Conservation (phyloP, 225 moss, liverwort and hornwort species). For the Physcomitrellopsis africana region DNA sequence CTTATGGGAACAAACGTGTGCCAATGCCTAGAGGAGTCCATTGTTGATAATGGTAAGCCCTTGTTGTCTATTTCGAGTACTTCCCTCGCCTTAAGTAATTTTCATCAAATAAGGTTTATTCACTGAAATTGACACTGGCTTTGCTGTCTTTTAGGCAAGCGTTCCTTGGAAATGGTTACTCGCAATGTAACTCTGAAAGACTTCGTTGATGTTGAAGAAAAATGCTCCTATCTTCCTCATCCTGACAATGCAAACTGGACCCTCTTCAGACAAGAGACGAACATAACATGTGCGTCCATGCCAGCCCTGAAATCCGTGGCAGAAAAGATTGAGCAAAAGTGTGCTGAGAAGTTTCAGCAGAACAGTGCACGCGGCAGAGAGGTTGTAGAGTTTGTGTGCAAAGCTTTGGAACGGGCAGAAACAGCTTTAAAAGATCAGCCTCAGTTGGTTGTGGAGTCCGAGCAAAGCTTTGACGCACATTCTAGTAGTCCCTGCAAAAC, state of each 20-base stretch:
- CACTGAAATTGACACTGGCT: not conserved
- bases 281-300: constrained; percentile 76
- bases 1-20: constrained; percentile 83
- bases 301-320: constrained; percentile 81
- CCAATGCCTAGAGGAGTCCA: constrained; percentile 79
- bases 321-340: constrained; percentile 82
- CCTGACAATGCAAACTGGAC: constrained; percentile 87
- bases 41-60: constrained; percentile 56
- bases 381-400: constrained; percentile 83
- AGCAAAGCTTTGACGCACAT: constrained; percentile 49
- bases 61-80: not conserved
- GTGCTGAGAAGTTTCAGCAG: constrained; percentile 83
- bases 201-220: constrained; percentile 88
- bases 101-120: not conserved
- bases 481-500: constrained; percentile 42
- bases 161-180: constrained; percentile 77
- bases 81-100: too few species aligned
- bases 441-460: constrained; percentile 48
- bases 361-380: constrained; percentile 82
- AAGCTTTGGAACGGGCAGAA: constrained; percentile 62
- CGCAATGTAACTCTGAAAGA: constrained; percentile 82
- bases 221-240: constrained; percentile 78
- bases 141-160: constrained; percentile 47
- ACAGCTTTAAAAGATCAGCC: constrained; percentile 35
- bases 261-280: constrained; percentile 83